Conservation (phyloP, 1,284 basidiomycete species). For the Cerrena zonata region DNA sequence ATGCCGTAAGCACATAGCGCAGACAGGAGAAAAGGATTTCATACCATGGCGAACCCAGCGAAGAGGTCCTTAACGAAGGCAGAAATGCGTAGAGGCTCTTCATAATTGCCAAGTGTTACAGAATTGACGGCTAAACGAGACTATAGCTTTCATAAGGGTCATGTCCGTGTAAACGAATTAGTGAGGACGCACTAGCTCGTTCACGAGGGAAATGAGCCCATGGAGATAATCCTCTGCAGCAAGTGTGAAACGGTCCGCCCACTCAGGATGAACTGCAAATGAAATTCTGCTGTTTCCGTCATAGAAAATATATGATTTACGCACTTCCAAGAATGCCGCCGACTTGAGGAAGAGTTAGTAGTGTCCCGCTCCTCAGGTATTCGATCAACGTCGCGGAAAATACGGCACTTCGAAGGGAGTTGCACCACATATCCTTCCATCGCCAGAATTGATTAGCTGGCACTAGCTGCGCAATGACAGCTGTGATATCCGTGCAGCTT, state of each 20-base stretch:
- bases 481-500: conserved; percentile 49
- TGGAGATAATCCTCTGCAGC: conserved; percentile 83
- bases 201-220: conserved; percentile 72
- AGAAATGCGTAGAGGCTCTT: conserved; percentile 74
- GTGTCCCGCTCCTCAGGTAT: conserved; percentile 55
- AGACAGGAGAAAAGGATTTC: conserved; percentile 3
- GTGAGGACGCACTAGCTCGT: conserved; percentile 61
- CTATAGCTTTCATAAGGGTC: too few species aligned
- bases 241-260: conserved; percentile 62
- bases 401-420: conserved; percentile 56
- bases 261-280: conserved; percentile 59
- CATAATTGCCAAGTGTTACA: conserved; percentile 77
- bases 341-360: conserved; percentile 53
- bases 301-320: conserved; percentile 21
- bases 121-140: conserved; percentile 78
- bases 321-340: conserved; percentile 61
- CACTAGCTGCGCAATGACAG: conserved; percentile 47
- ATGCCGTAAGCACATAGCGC: neutral
- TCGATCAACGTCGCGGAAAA: conserved; percentile 63
- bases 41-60: conserved; percentile 76
- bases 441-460: conserved; percentile 75
- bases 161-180: conserved; percentile 4
- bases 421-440: conserved; percentile 76
- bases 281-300: neutral
- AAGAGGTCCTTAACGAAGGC: conserved; percentile 79